Percentiles rank a stretch among this genome's conserved stretches.
These are phyloP conservation scores for Colletotrichum euphorbiae DNA, from an alignment of 2,329 filamentous ascomycete species.

Conservation along the genomic window DNA sequence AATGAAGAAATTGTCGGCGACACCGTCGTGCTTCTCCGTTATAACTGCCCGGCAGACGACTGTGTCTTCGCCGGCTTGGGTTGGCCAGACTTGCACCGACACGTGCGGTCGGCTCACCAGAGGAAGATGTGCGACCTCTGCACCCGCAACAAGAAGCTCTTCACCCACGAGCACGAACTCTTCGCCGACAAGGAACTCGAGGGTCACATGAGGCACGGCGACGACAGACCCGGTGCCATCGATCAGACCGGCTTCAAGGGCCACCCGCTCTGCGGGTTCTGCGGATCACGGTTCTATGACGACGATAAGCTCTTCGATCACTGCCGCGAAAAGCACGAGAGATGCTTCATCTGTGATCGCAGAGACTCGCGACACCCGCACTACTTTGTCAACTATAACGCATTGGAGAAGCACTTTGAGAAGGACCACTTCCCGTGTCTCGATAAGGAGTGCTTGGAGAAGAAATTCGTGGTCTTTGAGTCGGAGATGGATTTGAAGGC, in stretches of 20 bases:
- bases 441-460: constrained; percentile 90
- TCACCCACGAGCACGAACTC: constrained; percentile 96
- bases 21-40: constrained; percentile 86
- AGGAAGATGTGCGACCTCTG: constrained; percentile 95
- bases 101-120: constrained; percentile 84
- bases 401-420: constrained; percentile 86
- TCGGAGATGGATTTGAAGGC: constrained; percentile 95
- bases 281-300: constrained; percentile 91
- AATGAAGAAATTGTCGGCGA: constrained; percentile 91
- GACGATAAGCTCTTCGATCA: constrained; percentile 95
- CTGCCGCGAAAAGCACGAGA: constrained; percentile 92
- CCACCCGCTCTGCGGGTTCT: constrained; percentile 95
- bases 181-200: constrained; percentile 85
- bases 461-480: constrained; percentile 97
- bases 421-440: constrained; percentile 88
- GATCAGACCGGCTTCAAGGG: constrained; percentile 97
- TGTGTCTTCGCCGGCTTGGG: constrained; percentile 84
- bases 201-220: constrained; percentile 89
- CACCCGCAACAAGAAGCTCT: constrained; percentile 94
- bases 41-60: constrained; percentile 89
- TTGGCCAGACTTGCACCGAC: constrained; percentile 70
- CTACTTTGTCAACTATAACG: constrained; percentile 91
- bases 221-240: constrained; percentile 87
- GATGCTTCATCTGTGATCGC: constrained; percentile 93
- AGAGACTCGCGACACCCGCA: constrained; percentile 77